Base-by-base conservation (phyloP, 164 flowering plant genomes). In the Akebia trifoliata region DNA sequence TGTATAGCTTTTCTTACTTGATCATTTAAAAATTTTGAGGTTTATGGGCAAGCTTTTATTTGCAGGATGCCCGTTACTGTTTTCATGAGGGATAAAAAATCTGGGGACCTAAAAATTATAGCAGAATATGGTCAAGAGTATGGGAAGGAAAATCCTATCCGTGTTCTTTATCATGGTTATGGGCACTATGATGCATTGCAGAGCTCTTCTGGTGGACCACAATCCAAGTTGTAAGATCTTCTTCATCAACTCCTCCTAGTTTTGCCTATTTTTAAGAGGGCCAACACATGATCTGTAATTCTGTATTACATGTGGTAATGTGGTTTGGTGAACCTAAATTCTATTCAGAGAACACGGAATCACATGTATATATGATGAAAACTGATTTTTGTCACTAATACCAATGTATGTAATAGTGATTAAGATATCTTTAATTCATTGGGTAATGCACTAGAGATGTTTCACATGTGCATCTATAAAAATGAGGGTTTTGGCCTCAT, bases 71-170 rank as follows among this genome's bases (percentile, higher is more conserved):
- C 94, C 0, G 80, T 86, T 37, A 70, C 79, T 34, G 94, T 86
- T 22, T 72, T 74, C 71, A 76, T 84, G 90, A n/a, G 42, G 50
- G 86, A 86, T 14, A 67, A 69, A 42, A 62, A 66, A 26, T 64
- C 72, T 37, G 64, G 66, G 42, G 44, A 40, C 53, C 80, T 77
- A 24, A 82, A 74, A 55, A 21, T 59, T 46, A 82, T 86, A 68
- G 86, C 94, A 25, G 90, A 84, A 73, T 86, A 86, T 60, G 94
- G 94, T 26, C 79, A 76, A 64, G 86, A 80, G 26, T 86, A 86
- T 43, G 86, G 81, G 4, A 71, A 68, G 43, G 86, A 78, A 26
- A 71, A 81, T 55, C 86, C 94, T 6, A 66, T 86, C 18, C 62
- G 81, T 24, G 83, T 86, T 2, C 69, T 84, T 14, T 86, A 82